Base-by-base conservation (phyloP, 2,329 filamentous ascomycete genomes). In the Coccinonectria pachysandricola region DNA sequence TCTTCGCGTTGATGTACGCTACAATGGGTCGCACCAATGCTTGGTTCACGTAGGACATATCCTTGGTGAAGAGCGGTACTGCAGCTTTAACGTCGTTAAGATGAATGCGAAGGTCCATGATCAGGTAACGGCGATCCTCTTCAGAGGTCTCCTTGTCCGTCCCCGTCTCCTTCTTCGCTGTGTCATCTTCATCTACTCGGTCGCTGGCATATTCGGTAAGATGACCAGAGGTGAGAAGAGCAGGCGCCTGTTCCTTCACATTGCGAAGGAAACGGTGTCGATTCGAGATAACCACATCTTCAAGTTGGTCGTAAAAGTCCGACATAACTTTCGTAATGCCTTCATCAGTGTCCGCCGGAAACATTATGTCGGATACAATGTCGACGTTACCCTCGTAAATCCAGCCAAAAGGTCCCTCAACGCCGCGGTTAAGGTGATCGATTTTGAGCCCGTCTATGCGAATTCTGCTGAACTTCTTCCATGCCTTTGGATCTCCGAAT, bases 381-480 rank as follows among this genome's bases (percentile, higher is more conserved):
- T 98, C 91, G 20, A 98, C 86, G 36, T 91, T 93, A 17, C 91
- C 91, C 56, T 96, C 85, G 40, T 92, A 82, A 27, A 98, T 98
- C 91, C 91, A 98, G 4, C 85, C 87, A 53, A 98, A 95, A 0
- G 88, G 87, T 0, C 91, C 91, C 35, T 91, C 77, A 11, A 94
- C 85, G 13, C 87, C 87, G 21, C 86, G 75, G 50, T 98, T 98
- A 7, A 98, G 67, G 52, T 98, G 91, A 45, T 96, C 91, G 28
- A 98, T 95, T 49, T 80, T 93, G 7, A 98, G 67, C 0, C 80
- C 86, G 48, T 98, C 91, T 31, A 98, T 92, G 5, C 91, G 75
- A 32, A 96, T 74, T 13, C 91, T 74, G 48, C 79, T 94, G 40
- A 94, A 87, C 54, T 95, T 96, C 57, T 96, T 95, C 88, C 88